Evolutionary conservation across 2,329 filamentous ascomycete genomes (phyloP).

Genomic region (Penicillium griseofulvum): DNA sequence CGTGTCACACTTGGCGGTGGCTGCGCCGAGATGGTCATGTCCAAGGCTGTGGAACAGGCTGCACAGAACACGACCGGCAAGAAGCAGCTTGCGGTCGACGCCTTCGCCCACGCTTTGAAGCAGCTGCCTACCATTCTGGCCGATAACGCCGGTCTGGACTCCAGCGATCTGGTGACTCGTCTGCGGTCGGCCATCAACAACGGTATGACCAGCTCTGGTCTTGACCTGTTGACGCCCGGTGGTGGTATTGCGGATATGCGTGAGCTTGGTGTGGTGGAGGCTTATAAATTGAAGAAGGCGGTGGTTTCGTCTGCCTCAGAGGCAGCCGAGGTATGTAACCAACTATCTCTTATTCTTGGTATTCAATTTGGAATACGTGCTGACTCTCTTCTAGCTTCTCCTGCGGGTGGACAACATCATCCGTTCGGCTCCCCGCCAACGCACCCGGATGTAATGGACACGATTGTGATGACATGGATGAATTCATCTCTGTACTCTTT

Average conservation of each 20-base stretch:
- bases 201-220: slow-evolving; percentile 84
- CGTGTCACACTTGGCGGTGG: slow-evolving; percentile 92
- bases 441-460: slow-evolving; percentile 66
- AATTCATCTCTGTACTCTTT: slow-evolving; percentile 17
- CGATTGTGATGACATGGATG: slow-evolving; percentile 21
- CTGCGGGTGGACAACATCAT: slow-evolving; percentile 98
- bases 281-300: slow-evolving; percentile 98
- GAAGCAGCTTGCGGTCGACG: slow-evolving; percentile 88
- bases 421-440: slow-evolving; percentile 78
- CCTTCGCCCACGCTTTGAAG: slow-evolving; percentile 83
- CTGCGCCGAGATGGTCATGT: slow-evolving; percentile 98
- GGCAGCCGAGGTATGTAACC: slow-evolving; percentile 77
- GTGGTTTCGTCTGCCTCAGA: slow-evolving; percentile 95
- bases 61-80: slow-evolving; percentile 95
- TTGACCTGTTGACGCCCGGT: slow-evolving; percentile 84
- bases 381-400: slow-evolving; percentile 60
- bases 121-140: slow-evolving; percentile 95
- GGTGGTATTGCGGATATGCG: slow-evolving; percentile 95
- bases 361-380: neutral
- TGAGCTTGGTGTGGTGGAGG: slow-evolving; percentile 91
- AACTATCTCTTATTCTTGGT: neutral
- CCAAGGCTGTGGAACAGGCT: slow-evolving; percentile 91
- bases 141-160: slow-evolving; percentile 95
- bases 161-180: slow-evolving; percentile 85
- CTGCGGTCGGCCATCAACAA: slow-evolving; percentile 93